A percentile compares a stretch with the other conserved stretches of the same genome.
These are phyloP conservation scores for Tulasnella sp. DNA, from an alignment of 768 basidiomycete genomes.

Conservation along the genomic window DNA sequence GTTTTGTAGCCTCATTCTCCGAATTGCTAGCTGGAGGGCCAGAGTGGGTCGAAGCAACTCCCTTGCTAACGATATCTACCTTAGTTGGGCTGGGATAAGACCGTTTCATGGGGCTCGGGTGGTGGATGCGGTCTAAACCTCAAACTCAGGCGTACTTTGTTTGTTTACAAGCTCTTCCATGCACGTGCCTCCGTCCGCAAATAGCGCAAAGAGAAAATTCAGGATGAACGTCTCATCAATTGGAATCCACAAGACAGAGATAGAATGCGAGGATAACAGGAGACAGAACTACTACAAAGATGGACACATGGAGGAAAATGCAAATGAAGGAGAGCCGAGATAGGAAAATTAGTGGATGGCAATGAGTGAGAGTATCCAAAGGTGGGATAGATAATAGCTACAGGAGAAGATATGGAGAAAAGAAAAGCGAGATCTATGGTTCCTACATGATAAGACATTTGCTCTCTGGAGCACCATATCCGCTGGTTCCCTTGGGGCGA, in stretches of 20 bases:
- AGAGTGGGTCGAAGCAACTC: not conserved
- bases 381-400: conserved; percentile 6
- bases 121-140: not conserved
- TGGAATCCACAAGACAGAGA: not conserved
- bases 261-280: conserved; percentile 2
- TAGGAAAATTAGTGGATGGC: not conserved
- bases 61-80: not conserved
- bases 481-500: conserved; percentile 59
- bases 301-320: not conserved
- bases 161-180: not conserved
- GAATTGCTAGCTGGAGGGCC: not conserved
- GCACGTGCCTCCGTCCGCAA: not conserved
- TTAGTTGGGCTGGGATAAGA: conserved; percentile 1
- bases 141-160: not conserved
- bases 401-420: conserved; percentile 8
- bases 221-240: not conserved
- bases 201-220: not conserved
- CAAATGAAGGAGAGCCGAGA: conserved; percentile 7
- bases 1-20: not conserved
- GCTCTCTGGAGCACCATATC: conserved; percentile 30
- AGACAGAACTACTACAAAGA: not conserved
- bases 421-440: not conserved
- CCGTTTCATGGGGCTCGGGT: not conserved
- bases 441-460: conserved; percentile 18
- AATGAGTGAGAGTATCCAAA: not conserved